Base-by-base conservation (phyloP, 192 early-diverging fungal species). In the Glomus cerebriforme region DNA sequence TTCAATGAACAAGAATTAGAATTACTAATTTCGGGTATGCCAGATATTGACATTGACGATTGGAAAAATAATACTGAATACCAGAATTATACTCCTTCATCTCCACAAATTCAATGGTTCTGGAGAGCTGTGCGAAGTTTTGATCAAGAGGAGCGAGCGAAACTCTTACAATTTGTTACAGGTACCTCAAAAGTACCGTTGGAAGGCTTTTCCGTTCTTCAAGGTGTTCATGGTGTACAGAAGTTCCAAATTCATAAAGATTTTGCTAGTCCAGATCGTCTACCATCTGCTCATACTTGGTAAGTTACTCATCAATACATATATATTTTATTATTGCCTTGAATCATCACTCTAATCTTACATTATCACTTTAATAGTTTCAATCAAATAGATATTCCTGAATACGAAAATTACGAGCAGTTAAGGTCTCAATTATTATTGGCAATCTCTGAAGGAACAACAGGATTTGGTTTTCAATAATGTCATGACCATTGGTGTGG, bases 191-290 rank as follows among this genome's bases (percentile, higher is more conserved):
- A 99, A 81, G 96, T 99, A 43, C 98, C 98, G n/a, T 83, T 99
- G 7, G 96, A 95, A 82, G 98, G 98, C 37, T 98, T 99, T 81
- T 87, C 92, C 15, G 90, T 92, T 54, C 84, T 99, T 60, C 96
- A 99, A 83, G 98, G 98, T 31, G 94, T 93, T 70, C 92, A 91
- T 77, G 97, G 98, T 39, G 88, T 97, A 22, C 97, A 98, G 83
- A 97, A 97, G 88, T 99, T 99, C 91, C 97, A 98, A 86, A 97
- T 99, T 81, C 96, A 98, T 87, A 97, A 96, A 85, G 97, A 97
- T 85, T 97, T 95, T 89, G 83, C 91, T 15, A 93, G 92, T 6
- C 88, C 92, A 7, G 87, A 91, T 45, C 89, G 98, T n/a, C 87
- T 99, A 32, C 98, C 98, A 19, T 95, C 94, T 22, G 98, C 98